phyloP scores from a whole-genome alignment of 208 protist genomes.

The Tritrichomonas musculus region DNA sequence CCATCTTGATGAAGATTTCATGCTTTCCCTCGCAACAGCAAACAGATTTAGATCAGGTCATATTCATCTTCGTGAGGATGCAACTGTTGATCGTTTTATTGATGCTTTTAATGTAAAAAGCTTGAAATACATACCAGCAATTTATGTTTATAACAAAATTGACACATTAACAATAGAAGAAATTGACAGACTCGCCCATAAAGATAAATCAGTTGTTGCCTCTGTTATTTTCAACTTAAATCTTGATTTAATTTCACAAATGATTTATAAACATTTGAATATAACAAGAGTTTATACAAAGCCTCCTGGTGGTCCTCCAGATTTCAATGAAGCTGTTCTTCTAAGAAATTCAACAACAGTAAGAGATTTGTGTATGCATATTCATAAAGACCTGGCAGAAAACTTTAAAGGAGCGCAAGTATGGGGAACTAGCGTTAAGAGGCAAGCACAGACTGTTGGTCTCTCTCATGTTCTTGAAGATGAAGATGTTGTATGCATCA shows the following conservation, averaged over 20 bases:
- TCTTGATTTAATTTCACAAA: slow-evolving; percentile 24
- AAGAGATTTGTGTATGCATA: not conserved
- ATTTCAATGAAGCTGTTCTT: slow-evolving; percentile 30
- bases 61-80: slow-evolving; percentile 81
- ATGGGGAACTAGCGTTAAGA: slow-evolving; percentile 34
- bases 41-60: slow-evolving; percentile 83
- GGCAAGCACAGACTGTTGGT: not conserved
- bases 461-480: slow-evolving; percentile 32
- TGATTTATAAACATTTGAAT: slow-evolving; percentile 14
- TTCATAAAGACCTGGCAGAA: slow-evolving; percentile 1
- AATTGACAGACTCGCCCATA: not conserved
- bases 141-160: slow-evolving; percentile 54
- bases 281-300: slow-evolving; percentile 30
- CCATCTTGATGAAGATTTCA: slow-evolving; percentile 38
- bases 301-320: not conserved
- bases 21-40: slow-evolving; percentile 60
- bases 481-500: slow-evolving; percentile 35
- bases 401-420: slow-evolving; percentile 25
- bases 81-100: slow-evolving; percentile 91
- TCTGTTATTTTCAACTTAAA: not conserved
- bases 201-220: not conserved
- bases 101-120: slow-evolving; percentile 91
- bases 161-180: slow-evolving; percentile 35
- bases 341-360: not conserved
- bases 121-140: slow-evolving; percentile 59